Conservation (phyloP, 371 early-diverging fungal genomes). For the Apophysomyces sp. region DNA sequence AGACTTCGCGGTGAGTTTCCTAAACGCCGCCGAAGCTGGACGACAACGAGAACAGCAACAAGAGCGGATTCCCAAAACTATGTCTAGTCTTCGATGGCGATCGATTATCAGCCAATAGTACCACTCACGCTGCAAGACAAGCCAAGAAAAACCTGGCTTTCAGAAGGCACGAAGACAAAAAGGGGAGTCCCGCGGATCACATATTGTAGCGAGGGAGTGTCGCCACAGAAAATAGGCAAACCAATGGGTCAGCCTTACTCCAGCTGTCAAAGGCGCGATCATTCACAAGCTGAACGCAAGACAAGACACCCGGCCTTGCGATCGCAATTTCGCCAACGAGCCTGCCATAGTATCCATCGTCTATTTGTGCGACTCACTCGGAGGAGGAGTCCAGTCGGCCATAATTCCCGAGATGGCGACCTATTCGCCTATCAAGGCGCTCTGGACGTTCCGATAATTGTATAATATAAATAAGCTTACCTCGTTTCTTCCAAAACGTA, state of each 20-base stretch:
- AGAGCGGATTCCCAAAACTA: neutral
- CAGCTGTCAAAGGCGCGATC: neutral
- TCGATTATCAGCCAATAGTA: neutral
- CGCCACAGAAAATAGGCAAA: neutral
- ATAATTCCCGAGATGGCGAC: slow-evolving; percentile 9
- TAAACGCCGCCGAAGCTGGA: neutral
- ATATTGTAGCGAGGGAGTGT: neutral
- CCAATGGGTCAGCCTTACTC: neutral
- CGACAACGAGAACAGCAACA: neutral
- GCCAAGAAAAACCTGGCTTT: neutral
- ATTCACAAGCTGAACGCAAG: neutral
- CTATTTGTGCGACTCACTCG: neutral
- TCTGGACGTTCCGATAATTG: slow-evolving; percentile 1
- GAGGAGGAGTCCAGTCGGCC: neutral
- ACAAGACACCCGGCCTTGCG: neutral
- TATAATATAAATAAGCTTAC: neutral
- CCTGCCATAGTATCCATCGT: neutral
- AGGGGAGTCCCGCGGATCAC: neutral
- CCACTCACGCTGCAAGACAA: neutral
- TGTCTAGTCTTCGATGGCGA: neutral
- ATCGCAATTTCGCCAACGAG: neutral
- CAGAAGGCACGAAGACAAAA: neutral
- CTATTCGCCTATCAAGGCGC: slow-evolving; percentile 10
- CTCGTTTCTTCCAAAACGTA: neutral
- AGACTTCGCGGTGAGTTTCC: neutral